Conservation (phyloP, 768 basidiomycete genomes). For the Dentipellis fragilis region DNA sequence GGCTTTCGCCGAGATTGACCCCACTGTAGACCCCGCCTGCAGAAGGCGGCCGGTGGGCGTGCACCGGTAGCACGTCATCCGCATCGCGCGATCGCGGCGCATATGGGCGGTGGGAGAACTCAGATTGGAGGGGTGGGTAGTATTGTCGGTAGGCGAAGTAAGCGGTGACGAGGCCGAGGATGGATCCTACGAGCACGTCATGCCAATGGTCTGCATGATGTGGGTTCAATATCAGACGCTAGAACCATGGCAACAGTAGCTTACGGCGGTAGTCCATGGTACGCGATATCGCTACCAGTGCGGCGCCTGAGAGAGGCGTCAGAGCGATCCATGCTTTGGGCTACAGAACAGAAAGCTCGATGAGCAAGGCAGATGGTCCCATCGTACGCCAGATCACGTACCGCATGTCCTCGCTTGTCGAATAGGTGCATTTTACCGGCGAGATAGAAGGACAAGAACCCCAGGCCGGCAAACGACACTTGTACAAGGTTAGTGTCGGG, state of each 20-base stretch:
- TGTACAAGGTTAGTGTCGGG: neutral
- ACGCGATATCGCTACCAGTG: slow-evolving; percentile 72
- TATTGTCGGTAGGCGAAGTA: slow-evolving; percentile 80
- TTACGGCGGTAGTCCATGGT: slow-evolving; percentile 88
- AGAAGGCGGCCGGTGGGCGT: neutral
- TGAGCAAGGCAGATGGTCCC: neutral
- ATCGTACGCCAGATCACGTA: slow-evolving; percentile 22
- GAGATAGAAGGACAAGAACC: slow-evolving; percentile 80
- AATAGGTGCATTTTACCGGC: slow-evolving; percentile 91
- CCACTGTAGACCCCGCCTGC: neutral
- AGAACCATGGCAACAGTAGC: slow-evolving; percentile 18
- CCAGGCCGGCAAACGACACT: slow-evolving; percentile 92
- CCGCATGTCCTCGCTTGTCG: slow-evolving; percentile 66
- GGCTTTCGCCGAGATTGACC: neutral
- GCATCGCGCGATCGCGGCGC: slow-evolving; percentile 52
- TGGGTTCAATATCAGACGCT: slow-evolving; percentile 11
- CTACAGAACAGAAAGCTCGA: slow-evolving; percentile 6
- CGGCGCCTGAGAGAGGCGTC: slow-evolving; percentile 66
- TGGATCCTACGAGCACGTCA: slow-evolving; percentile 73
- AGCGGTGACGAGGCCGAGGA: slow-evolving; percentile 62
- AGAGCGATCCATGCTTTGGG: slow-evolving; percentile 77
- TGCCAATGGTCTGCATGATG: slow-evolving; percentile 72
- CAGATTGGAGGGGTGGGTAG: slow-evolving; percentile 61
- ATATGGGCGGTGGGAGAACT: slow-evolving; percentile 59
- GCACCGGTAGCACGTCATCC: slow-evolving; percentile 1